A percentile compares a stretch with the other conserved stretches of the same genome.
phyloP scores from a whole-genome alignment of 257 asterid genomes.

The Fraxinus anomala region DNA sequence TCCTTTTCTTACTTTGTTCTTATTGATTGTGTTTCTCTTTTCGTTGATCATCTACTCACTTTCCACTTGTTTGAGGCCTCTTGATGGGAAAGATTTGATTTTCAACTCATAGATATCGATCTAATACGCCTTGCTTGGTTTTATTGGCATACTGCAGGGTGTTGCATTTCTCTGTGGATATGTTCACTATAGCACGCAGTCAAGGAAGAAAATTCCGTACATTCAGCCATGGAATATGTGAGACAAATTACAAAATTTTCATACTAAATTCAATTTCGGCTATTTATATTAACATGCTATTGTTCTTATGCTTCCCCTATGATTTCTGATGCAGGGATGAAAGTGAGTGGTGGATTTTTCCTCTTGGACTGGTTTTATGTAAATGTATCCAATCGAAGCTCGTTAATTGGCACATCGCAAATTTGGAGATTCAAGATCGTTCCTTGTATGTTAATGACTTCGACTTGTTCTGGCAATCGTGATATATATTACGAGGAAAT shows the following conservation, averaged over 20 bases:
- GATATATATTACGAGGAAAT: constrained; percentile 35
- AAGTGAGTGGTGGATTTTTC: constrained; percentile 99
- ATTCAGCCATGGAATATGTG: constrained; percentile 98
- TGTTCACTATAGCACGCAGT: constrained; percentile 58
- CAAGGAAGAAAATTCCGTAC: constrained; percentile 66
- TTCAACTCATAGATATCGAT: neutral
- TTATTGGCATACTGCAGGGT: constrained; percentile 44
- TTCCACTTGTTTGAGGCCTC: neutral
- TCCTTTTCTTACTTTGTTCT: neutral
- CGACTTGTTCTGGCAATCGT: constrained; percentile 90
- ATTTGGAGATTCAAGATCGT: constrained; percentile 94
- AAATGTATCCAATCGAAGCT: constrained; percentile 89
- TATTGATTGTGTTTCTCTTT: neutral
- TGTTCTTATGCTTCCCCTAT: constrained; percentile 2
- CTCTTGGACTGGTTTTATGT: constrained; percentile 76
- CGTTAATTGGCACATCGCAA: constrained; percentile 89
- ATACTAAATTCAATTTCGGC: neutral
- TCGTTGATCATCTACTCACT: neutral
- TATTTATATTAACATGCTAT: neutral
- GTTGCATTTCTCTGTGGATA: constrained; percentile 89
- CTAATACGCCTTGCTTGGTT: constrained; percentile 9
- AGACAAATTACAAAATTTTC: constrained; percentile 30
- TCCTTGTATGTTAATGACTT: constrained; percentile 90
- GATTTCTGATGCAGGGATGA: constrained; percentile 73
- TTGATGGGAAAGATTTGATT: neutral